These are phyloP conservation scores for Collybiopsis confluens DNA, from an alignment of 768 basidiomycete species.

Conservation along the genomic window DNA sequence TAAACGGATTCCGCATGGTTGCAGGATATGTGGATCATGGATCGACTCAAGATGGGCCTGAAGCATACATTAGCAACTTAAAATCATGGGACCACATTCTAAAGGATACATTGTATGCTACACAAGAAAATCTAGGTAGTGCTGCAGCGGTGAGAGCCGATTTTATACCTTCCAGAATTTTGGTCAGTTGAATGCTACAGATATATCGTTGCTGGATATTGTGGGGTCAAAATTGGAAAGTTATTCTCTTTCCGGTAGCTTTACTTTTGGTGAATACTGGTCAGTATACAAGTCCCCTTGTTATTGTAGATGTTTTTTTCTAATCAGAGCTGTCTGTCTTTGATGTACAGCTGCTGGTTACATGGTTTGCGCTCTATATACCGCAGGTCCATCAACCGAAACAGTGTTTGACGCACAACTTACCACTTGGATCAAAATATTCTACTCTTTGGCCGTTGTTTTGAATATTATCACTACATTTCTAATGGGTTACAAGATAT, in stretches of 20 bases:
- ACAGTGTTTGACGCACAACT: constrained; percentile 13
- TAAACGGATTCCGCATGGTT: constrained; percentile 13
- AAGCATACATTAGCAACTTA: constrained; percentile 13
- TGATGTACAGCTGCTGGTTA: constrained; percentile 17
- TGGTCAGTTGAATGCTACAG: constrained; percentile 3
- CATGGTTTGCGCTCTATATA: constrained; percentile 13
- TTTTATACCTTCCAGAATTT: background rate
- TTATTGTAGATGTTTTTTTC: background rate
- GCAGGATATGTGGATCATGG: constrained; percentile 12
- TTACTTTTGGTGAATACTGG: constrained; percentile 13
- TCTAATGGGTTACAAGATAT: constrained; percentile 18
- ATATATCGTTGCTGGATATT: constrained; percentile 20
- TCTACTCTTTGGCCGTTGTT: constrained; percentile 16
- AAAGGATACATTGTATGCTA: constrained; percentile 14
- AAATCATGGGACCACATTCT: constrained; percentile 17
- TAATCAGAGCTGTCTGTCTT: background rate
- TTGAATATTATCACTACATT: constrained; percentile 18
- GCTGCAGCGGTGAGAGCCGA: constrained; percentile 11
- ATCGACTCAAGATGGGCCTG: constrained; percentile 11
- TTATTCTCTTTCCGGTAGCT: constrained; percentile 13
- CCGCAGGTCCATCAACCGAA: constrained; percentile 6
- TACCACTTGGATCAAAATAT: constrained; percentile 14
- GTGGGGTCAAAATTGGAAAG: constrained; percentile 12
- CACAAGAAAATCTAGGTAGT: constrained; percentile 17
- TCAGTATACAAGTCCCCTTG: background rate